Percentiles rank a stretch among this genome's conserved stretches.
Conservation (phyloP, 2,329 filamentous ascomycete species). For the Phialophora tarda region DNA sequence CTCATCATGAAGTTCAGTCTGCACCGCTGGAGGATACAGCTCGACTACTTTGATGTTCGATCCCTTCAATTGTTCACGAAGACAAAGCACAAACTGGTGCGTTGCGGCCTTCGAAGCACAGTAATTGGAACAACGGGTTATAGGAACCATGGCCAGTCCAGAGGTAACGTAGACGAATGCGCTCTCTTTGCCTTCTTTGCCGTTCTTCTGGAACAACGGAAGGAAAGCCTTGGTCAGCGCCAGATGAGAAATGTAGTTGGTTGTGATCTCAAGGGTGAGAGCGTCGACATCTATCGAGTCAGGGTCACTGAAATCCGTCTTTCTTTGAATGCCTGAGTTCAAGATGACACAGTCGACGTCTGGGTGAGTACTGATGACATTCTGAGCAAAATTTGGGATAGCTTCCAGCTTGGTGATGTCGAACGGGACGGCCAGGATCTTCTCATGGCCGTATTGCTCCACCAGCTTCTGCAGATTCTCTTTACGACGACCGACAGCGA, state of each 20-base stretch:
- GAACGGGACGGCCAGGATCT: slow-evolving; percentile 53
- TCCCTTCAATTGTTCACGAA: slow-evolving; percentile 58
- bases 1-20: slow-evolving; percentile 62
- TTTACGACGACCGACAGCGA: slow-evolving; percentile 58
- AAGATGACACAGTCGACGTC: slow-evolving; percentile 60
- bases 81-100: slow-evolving; percentile 59
- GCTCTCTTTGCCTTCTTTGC: slow-evolving; percentile 44
- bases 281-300: slow-evolving; percentile 53
- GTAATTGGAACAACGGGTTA: slow-evolving; percentile 57
- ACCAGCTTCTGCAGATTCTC: slow-evolving; percentile 59
- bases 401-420: slow-evolving; percentile 58
- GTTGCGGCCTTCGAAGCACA: slow-evolving; percentile 62
- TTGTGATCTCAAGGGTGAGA: slow-evolving; percentile 54
- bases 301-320: slow-evolving; percentile 57
- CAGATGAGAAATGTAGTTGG: slow-evolving; percentile 58
- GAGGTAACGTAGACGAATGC: slow-evolving; percentile 58
- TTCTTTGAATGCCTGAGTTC: slow-evolving; percentile 60
- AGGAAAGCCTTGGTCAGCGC: slow-evolving; percentile 58
- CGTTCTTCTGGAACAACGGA: slow-evolving; percentile 55
- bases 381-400: slow-evolving; percentile 53
- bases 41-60: slow-evolving; percentile 61
- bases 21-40: slow-evolving; percentile 61
- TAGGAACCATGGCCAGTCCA: slow-evolving; percentile 57
- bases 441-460: slow-evolving; percentile 53
- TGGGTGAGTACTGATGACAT: slow-evolving; percentile 51